Percentiles rank a stretch among this genome's conserved stretches.
Evolutionary conservation across 352 stramenopile species (phyloP).

Genomic region (Phytopythium helicoides): DNA sequence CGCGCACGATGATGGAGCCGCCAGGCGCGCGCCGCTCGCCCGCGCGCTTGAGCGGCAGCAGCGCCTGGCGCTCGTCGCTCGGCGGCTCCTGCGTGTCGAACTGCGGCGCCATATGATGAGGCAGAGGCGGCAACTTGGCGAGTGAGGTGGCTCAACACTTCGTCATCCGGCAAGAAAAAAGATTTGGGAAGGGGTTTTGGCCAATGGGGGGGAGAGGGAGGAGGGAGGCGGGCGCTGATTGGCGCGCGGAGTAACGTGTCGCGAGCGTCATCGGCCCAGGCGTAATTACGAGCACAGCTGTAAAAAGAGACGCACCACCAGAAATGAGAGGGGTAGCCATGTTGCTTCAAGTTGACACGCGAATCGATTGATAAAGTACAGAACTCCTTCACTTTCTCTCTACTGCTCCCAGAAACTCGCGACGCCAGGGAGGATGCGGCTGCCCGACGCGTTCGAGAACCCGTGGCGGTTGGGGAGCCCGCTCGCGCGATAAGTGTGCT

Average conservation of each 20-base stretch:
- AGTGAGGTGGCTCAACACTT: not conserved
- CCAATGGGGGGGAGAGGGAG: too few species aligned
- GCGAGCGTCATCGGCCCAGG: not conserved
- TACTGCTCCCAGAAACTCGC: conserved; percentile 38
- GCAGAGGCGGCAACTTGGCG: conserved; percentile 7
- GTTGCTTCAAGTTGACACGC: not conserved
- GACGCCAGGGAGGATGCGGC: conserved; percentile 18
- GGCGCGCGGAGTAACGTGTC: not conserved
- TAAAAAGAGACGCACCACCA: not conserved
- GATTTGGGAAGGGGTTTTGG: not conserved
- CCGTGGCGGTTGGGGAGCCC: conserved; percentile 33
- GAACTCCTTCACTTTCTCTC: too few species aligned
- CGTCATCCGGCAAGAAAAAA: too few species aligned
- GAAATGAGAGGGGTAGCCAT: conserved; percentile 1
- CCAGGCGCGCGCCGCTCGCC: not conserved
- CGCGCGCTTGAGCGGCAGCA: conserved; percentile 19
- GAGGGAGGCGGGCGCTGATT: not conserved
- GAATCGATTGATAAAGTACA: too few species aligned
- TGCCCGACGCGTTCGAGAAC: conserved; percentile 41
- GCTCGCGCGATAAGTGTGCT: conserved; percentile 43
- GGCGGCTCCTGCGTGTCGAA: conserved; percentile 1
- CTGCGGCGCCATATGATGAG: conserved; percentile 34
- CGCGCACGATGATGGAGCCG: conserved; percentile 76
- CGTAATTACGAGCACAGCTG: not conserved
- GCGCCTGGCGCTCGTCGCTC: conserved; percentile 15